Conservation (phyloP, 352 stramenopile species). For the Phytophthora pseudosyringae region DNA sequence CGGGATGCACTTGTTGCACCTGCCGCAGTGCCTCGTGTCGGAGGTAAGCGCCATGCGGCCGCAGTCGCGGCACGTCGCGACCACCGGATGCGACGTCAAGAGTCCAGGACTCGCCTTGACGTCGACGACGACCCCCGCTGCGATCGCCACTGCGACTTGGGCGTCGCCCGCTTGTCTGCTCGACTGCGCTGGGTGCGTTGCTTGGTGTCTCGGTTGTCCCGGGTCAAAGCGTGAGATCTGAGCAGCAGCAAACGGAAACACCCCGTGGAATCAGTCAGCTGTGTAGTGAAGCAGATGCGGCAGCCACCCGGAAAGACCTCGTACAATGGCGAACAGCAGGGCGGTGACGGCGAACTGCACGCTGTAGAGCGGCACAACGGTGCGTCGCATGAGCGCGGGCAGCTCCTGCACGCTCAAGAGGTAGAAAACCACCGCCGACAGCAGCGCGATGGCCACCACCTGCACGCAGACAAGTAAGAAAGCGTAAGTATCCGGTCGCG, state of each 20-base stretch:
- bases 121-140: neutral
- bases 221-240: constrained; percentile 68
- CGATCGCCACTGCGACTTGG: constrained; percentile 9
- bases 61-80: constrained; percentile 45
- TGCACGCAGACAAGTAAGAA: constrained; percentile 16
- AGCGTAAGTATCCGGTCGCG: neutral
- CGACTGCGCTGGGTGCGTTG: neutral
- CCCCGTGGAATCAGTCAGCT: neutral
- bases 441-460: constrained; percentile 44
- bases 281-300: neutral
- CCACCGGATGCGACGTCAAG: constrained; percentile 18
- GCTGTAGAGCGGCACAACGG: constrained; percentile 50
- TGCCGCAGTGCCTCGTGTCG: constrained; percentile 87
- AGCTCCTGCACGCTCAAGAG: constrained; percentile 52
- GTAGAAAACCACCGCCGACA: constrained; percentile 59
- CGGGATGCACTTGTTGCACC: constrained; percentile 94
- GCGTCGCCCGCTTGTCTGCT: neutral
- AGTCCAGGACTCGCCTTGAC: constrained; percentile 3
- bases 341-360: constrained; percentile 49
- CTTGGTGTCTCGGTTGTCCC: constrained; percentile 20
- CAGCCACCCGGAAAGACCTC: neutral
- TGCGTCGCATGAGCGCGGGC: constrained; percentile 39
- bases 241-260: neutral
- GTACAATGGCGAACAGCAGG: constrained; percentile 40
- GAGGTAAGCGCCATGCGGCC: constrained; percentile 25